These are phyloP conservation scores for Dendrobium huoshanense DNA, from an alignment of 106 monocot species.

Conservation along the genomic window DNA sequence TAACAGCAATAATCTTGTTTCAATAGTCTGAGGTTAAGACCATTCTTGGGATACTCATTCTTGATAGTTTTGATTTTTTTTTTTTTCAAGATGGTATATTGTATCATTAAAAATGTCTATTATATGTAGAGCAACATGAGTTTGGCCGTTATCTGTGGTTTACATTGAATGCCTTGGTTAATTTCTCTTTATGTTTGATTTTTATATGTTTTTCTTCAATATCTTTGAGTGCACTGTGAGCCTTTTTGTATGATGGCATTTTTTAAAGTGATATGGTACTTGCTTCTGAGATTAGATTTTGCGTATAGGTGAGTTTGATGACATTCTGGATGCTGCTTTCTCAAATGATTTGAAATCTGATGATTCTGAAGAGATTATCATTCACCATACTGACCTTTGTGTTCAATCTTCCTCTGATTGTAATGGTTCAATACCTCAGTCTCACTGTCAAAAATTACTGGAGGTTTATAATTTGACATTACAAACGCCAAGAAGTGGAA, in stretches of 20 bases:
- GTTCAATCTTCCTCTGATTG: slow-evolving; percentile 22
- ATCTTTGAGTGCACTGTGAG: neutral
- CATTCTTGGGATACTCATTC: neutral
- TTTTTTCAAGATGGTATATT: neutral
- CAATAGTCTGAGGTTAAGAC: neutral
- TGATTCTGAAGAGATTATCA: slow-evolving; percentile 29
- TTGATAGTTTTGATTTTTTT: neutral
- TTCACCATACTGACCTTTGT: slow-evolving; percentile 19
- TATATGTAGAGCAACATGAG: neutral
- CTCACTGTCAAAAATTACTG: slow-evolving; percentile 29
- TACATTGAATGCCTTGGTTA: neutral
- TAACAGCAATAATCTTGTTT: neutral
- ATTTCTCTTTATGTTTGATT: neutral
- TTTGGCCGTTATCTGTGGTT: neutral
- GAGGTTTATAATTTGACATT: slow-evolving; percentile 78
- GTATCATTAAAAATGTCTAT: neutral
- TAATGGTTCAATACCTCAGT: slow-evolving; percentile 44
- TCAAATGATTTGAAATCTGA: slow-evolving; percentile 19
- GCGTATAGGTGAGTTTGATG: slow-evolving; percentile 86
- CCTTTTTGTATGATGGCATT: neutral
- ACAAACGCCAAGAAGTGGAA: slow-evolving; percentile 62
- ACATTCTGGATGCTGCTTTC: slow-evolving; percentile 67
- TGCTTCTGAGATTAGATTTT: neutral
- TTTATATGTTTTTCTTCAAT: neutral
- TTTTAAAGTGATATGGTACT: neutral